Conservation (phyloP, 495 filamentous ascomycete genomes). For the Articulospora tetracladia region DNA sequence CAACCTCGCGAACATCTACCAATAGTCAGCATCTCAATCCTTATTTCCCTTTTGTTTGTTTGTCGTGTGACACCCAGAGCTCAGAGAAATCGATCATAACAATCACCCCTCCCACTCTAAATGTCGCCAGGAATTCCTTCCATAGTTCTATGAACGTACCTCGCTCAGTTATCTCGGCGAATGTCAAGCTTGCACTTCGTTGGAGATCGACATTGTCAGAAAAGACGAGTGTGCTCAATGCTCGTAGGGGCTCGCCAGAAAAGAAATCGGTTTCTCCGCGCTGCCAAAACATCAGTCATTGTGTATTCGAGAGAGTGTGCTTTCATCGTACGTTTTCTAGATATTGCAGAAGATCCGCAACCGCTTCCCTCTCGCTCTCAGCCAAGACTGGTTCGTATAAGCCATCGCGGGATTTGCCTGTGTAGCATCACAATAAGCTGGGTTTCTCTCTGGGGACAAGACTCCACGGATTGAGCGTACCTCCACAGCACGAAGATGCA, state of each 20-base stretch:
- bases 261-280: constrained; percentile 97
- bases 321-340: constrained; percentile 78
- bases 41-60: neutral
- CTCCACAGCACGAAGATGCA: constrained; percentile 49
- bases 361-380: constrained; percentile 95
- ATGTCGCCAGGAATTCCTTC: neutral
- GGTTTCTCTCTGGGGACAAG: neutral
- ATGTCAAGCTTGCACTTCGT: constrained; percentile 94
- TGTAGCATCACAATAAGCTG: constrained; percentile 13
- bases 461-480: constrained; percentile 27
- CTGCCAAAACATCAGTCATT: constrained; percentile 41
- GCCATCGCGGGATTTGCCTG: constrained; percentile 85
- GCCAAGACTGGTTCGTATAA: constrained; percentile 93
- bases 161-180: constrained; percentile 98
- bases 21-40: constrained; percentile 1
- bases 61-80: constrained; percentile 3
- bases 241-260: constrained; percentile 90
- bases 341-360: constrained; percentile 90
- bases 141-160: constrained; percentile 52
- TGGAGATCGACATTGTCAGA: constrained; percentile 99
- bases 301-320: neutral
- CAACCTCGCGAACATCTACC: constrained; percentile 92
- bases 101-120: neutral
- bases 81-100: no score
- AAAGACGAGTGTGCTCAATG: constrained; percentile 91